Evolutionary conservation across 2,329 filamentous ascomycete genomes (phyloP).

Genomic region (Ophiocordyceps polyrhachis-furcata): DNA sequence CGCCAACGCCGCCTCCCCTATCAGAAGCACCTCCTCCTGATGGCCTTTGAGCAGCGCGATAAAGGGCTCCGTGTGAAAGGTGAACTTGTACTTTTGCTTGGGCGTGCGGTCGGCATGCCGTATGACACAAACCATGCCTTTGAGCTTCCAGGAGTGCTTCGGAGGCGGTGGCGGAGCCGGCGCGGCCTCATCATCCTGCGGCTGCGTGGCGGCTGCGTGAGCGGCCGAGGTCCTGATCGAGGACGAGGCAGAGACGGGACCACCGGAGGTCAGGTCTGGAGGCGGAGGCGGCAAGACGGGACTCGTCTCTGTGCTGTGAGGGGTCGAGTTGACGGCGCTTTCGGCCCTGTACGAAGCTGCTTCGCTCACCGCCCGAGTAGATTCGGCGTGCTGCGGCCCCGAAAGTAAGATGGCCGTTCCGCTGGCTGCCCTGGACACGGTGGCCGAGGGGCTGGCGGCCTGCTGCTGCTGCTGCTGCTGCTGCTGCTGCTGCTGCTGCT

Average conservation of each 20-base stretch:
- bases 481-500: conserved; percentile 19
- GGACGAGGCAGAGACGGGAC: conserved; percentile 15
- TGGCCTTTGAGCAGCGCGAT: conserved; percentile 89
- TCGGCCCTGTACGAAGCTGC: conserved; percentile 16
- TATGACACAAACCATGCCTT: conserved; percentile 92
- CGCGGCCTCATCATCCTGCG: conserved; percentile 16
- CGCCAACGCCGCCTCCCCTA: conserved; percentile 72
- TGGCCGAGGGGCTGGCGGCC: conserved; percentile 3
- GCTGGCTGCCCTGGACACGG: conserved; percentile 11
- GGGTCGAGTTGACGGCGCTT: conserved; percentile 11
- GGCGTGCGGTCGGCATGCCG: conserved; percentile 92
- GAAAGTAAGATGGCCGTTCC: conserved; percentile 4
- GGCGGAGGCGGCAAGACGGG: conserved; percentile 16
- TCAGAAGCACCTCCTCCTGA: conserved; percentile 86
- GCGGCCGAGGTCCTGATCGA: conserved; percentile 16
- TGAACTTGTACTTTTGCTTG: conserved; percentile 99
- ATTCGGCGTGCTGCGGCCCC: conserved; percentile 10
- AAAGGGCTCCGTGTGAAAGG: conserved; percentile 91
- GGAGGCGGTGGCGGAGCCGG: conserved; percentile 49
- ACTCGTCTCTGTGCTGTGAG: conserved; percentile 17
- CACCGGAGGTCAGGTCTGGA: conserved; percentile 11
- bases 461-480: conserved; percentile 5
- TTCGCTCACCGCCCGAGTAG: conserved; percentile 8
- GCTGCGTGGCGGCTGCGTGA: conserved; percentile 5
- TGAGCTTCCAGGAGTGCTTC: conserved; percentile 94